Conservation (phyloP, 2,329 filamentous ascomycete genomes). For the Hypoxylon rubiginosum region DNA sequence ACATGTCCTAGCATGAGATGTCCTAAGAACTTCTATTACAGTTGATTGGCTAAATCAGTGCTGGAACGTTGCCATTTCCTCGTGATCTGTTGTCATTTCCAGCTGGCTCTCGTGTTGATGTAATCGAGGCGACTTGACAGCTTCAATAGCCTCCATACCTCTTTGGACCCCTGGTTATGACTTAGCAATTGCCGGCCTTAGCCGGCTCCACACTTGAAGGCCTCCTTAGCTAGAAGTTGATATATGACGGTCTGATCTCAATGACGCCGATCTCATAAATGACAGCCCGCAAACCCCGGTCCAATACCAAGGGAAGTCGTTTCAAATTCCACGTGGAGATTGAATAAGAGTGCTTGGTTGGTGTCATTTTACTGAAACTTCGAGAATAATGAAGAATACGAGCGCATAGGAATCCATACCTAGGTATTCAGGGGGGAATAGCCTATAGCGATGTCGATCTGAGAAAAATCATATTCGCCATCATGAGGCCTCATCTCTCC, state of each 20-base stretch:
- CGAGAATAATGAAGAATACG: not conserved
- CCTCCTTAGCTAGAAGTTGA: not conserved
- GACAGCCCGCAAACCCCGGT: not conserved
- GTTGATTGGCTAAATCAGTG: conserved; percentile 12
- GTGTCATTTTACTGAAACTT: not conserved
- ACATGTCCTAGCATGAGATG: not conserved
- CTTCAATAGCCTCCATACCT: not conserved
- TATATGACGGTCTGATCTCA: not conserved
- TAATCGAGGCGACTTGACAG: no score
- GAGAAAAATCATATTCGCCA: not conserved
- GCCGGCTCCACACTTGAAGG: no score
- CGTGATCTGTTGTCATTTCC: not conserved
- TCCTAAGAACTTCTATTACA: not conserved
- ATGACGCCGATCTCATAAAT: conserved; percentile 1
- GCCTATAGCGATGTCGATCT: not conserved
- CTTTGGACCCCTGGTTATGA: no score
- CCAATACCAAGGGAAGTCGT: not conserved
- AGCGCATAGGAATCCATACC: no score
- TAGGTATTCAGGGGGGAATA: not conserved
- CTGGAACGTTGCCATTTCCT: conserved; percentile 5
- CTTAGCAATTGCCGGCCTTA: no score
- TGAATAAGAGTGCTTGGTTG: not conserved
- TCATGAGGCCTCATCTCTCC: not conserved
- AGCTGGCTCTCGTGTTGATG: conserved; percentile 7
- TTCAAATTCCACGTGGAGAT: not conserved